Base-by-base conservation (phyloP, 78 protist species). In the Cavenderia fasciculata region DNA sequence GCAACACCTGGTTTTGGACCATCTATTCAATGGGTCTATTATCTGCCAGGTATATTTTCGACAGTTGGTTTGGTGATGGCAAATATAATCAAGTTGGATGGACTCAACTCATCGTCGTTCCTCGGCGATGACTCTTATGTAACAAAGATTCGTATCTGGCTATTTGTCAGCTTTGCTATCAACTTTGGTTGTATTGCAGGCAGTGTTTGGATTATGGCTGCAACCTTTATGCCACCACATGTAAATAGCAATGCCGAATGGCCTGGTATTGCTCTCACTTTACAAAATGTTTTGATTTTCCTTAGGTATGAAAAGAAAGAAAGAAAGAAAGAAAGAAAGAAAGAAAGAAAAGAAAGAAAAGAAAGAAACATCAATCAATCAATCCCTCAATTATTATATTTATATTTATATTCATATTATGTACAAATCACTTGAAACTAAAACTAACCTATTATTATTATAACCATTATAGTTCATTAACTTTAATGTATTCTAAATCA, bases 41-140 rank as follows among this genome's bases (percentile, higher is more conserved):
- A 82, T 82, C 19, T 82, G 68, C 90, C 90, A 33, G 90, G 90
- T 68, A 68, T 82, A 21, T 82, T 82, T 44, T 21, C 90, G 31
- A 82, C 90, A 29, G 25, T 82, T 6, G 90, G 59, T n/a, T 25
- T 82, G 18, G 78, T 82, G 1, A 82, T 82, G 90, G 25, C 76
- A 57, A 82, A 82, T 56, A 68, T 82, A 31, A 71, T 68, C 10
- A 56, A 54, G 40, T 29, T 82, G 31, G 74, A 71, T 16, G 56
- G 71, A 68, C 36, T 82, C 16, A 31, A n/a, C 21, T 16, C 27
- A 25, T 38, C 36, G 10, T 57, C 71, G n/a, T 70, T 68, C 16
- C 68, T 77, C 36, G 7, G 44, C 1, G 62, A 47, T 29, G 90
- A 82, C 5, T 68, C 61, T 27, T 34, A 47, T 11, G 36, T 54